A percentile compares a stretch with the other conserved stretches of the same genome.
Conservation (phyloP, 345 rosid species). For the Ricinus communis region DNA sequence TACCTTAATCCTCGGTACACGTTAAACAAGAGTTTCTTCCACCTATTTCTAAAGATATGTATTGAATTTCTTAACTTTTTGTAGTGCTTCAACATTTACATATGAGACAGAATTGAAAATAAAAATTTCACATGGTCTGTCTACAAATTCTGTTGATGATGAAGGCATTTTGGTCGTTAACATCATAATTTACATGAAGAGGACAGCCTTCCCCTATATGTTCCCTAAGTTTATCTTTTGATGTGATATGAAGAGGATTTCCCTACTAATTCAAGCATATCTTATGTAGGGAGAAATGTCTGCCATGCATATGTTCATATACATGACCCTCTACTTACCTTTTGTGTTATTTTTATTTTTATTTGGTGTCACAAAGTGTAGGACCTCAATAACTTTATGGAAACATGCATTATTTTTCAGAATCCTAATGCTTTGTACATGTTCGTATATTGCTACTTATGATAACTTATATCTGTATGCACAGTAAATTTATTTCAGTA, state of each 20-base stretch:
- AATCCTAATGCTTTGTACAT: no score
- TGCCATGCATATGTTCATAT: slow-evolving; percentile 9
- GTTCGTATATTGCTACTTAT: no score
- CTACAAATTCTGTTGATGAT: slow-evolving; percentile 22
- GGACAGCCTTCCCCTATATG: background rate
- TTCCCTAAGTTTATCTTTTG: background rate
- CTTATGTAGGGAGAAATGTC: slow-evolving; percentile 6
- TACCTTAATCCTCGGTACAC: no score
- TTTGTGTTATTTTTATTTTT: background rate
- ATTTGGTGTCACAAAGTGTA: no score
- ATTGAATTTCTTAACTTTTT: no score
- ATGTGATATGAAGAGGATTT: slow-evolving; percentile 6
- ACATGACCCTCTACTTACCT: no score
- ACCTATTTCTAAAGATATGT: no score
- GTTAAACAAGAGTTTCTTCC: no score
- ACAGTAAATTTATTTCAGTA: no score
- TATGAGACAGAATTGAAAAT: background rate
- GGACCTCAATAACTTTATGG: no score
- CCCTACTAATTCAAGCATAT: background rate
- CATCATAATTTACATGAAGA: slow-evolving; percentile 17
- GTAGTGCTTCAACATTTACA: background rate
- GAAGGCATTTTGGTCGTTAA: slow-evolving; percentile 22
- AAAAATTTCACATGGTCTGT: slow-evolving; percentile 28
- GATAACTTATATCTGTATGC: no score
- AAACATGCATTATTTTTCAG: no score